Evolutionary conservation across 495 filamentous ascomycete genomes (phyloP), one percentile per base, ranked within the genome.

Genomic region (Aspergillus sclerotiicarbonarius): DNA sequence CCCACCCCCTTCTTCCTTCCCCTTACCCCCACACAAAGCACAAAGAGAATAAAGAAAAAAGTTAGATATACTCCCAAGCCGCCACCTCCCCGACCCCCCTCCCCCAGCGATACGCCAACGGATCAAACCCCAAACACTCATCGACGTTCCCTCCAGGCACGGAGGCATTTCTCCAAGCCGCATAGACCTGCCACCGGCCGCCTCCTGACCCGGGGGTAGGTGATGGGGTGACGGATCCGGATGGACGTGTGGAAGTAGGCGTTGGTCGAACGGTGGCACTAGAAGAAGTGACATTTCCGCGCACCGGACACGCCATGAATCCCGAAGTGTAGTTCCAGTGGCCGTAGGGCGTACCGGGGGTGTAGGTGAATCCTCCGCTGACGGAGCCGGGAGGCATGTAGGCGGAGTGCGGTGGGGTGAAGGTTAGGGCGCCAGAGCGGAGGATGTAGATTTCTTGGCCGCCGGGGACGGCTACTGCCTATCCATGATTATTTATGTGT

Each of bases 371-470:
- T 12, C 76, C 75, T 1, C 74, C 76, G 18, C 60, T 59, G 13
- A 73, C 60, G 48, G 83, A 80, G 9, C 84, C 85, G 0, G 71
- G 35, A 0, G 86, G 86, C 19, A 83, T 80, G 61, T 64, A 75
- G 16, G 76, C 78, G 6, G 81, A 84, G 72, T 89, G 86, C 1
- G 86, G 80, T 44, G 70, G 72, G 3, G 84, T 86, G 76, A 83
- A 89, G 53, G 67, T 71, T 33, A 90, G 68, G 29, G 79, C 74
- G 50, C 87, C 87, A 25, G 73, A 65, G 5, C 80, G 71, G 16
- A 62, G 68, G 33, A 90, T 74, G 68, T 87, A 91, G 70, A 84
- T 78, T 56, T 72, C 71, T 62, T 90, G 86, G 20, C 87, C 86
- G 45, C 86, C 87, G 16, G 87, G 85, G 29, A 90, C 86, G 47